Evolutionary conservation across 2,329 filamentous ascomycete species (phyloP).

Genomic region (Ascochyta lentis): DNA sequence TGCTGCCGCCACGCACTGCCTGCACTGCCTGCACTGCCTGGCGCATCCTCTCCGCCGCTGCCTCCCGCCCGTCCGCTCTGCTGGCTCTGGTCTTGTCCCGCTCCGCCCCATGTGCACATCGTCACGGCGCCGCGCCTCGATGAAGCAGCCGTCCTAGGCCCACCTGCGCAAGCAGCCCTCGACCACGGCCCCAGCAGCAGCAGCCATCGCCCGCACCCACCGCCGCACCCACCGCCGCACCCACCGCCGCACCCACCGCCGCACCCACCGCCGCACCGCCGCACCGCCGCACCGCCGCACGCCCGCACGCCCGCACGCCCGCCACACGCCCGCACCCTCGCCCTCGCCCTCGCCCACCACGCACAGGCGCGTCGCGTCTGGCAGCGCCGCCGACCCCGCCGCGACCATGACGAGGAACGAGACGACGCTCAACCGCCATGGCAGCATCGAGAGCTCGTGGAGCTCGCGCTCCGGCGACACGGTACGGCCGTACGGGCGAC

Average conservation of each 20-base stretch:
- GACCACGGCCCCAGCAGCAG: conserved; percentile 21
- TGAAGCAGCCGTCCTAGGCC: conserved; percentile 49
- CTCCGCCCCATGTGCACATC: conserved; percentile 23
- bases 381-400: conserved; percentile 16
- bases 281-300: conserved; percentile 14
- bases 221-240: conserved; percentile 18
- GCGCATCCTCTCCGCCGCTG: conserved; percentile 9
- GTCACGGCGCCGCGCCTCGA: conserved; percentile 34
- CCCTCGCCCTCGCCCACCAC: conserved; percentile 1
- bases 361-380: conserved; percentile 8
- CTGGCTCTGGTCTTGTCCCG: conserved; percentile 14
- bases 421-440: conserved; percentile 68
- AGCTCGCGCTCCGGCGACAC: conserved; percentile 73
- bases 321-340: background rate
- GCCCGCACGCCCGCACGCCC: too few species aligned
- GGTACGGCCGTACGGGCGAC: conserved; percentile 57
- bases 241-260: background rate
- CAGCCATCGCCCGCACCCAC: conserved; percentile 21
- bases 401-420: conserved; percentile 70
- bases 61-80: conserved; percentile 14
- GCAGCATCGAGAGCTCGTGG: conserved; percentile 69
- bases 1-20: conserved; percentile 1
- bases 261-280: conserved; percentile 25
- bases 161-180: conserved; percentile 43
- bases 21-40: background rate